These are phyloP conservation scores for Colletotrichum lentis DNA, from an alignment of 2,329 filamentous ascomycete genomes.

Conservation along the genomic window DNA sequence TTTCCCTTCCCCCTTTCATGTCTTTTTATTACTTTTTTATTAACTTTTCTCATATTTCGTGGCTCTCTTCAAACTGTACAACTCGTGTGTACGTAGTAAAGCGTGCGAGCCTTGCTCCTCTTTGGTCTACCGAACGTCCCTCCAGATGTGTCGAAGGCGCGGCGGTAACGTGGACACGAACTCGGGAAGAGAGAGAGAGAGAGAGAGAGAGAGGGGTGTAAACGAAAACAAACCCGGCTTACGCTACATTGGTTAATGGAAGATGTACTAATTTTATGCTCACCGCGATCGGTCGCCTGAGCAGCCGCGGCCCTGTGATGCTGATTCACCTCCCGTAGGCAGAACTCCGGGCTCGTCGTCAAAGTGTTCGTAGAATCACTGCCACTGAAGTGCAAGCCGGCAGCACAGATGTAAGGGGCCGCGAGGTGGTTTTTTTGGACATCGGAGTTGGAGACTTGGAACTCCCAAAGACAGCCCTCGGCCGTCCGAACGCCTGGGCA, in stretches of 20 bases:
- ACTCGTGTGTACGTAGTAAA: neutral
- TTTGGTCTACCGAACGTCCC: neutral
- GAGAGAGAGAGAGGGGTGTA: neutral
- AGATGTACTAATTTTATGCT: conserved; percentile 2
- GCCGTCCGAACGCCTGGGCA: conserved; percentile 32
- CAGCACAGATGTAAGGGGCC: neutral
- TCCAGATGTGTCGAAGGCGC: neutral
- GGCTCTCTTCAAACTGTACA: neutral
- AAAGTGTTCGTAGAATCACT: neutral
- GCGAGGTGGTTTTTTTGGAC: neutral
- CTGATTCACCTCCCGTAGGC: neutral
- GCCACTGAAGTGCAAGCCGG: neutral
- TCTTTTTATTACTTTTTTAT: too few relatives aligned
- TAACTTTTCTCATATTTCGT: too few relatives aligned
- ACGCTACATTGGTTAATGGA: conserved; percentile 7
- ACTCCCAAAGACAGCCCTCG: conserved; percentile 22
- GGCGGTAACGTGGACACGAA: neutral
- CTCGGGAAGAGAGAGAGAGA: neutral
- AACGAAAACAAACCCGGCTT: neutral
- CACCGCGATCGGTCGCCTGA: neutral
- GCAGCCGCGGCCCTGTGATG: neutral
- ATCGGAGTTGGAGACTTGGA: conserved; percentile 17
- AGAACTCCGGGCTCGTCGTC: neutral
- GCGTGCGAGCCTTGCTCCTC: neutral
- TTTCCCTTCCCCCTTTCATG: too few relatives aligned